These are phyloP conservation scores for Metarhizium anisopliae DNA, from an alignment of 2,329 filamentous ascomycete genomes.

Conservation along the genomic window DNA sequence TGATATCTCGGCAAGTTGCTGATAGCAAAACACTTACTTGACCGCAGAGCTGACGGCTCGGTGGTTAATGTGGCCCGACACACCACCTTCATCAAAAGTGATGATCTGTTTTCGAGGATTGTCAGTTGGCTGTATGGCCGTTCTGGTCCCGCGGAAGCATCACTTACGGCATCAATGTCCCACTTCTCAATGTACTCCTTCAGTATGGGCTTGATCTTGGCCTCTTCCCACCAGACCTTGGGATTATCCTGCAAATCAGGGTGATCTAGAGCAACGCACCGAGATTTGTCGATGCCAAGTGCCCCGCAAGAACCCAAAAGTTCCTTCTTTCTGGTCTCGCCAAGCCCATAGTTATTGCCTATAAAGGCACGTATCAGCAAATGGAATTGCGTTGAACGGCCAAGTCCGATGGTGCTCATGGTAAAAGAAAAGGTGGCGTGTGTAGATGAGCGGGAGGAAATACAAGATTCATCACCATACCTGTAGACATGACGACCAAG, in stretches of 20 bases:
- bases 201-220: slow-evolving; percentile 21
- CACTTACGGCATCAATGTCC: slow-evolving; percentile 24
- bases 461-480: slow-evolving; percentile 3
- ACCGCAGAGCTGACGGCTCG: slow-evolving; percentile 28
- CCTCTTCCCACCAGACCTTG: slow-evolving; percentile 27
- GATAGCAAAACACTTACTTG: slow-evolving; percentile 15
- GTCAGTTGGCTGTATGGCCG: not conserved
- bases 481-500: slow-evolving; percentile 23
- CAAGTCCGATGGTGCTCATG: no score
- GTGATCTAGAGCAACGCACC: slow-evolving; percentile 24
- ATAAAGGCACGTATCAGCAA: not conserved
- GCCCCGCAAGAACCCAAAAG: slow-evolving; percentile 20
- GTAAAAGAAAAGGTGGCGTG: no score
- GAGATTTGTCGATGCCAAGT: slow-evolving; percentile 17
- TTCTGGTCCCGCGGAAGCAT: not conserved
- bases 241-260: slow-evolving; percentile 29
- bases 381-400: not conserved
- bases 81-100: slow-evolving; percentile 30
- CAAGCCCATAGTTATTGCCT: slow-evolving; percentile 23
- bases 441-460: no score
- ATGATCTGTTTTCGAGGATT: slow-evolving; percentile 20
- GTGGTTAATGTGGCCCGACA: slow-evolving; percentile 31
- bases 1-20: not conserved
- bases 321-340: slow-evolving; percentile 18
- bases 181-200: slow-evolving; percentile 25